Percentiles rank a stretch among this genome's conserved stretches.
Conservation (phyloP, 1,139 yeast species). For the Yamadazyma jaroonii region DNA sequence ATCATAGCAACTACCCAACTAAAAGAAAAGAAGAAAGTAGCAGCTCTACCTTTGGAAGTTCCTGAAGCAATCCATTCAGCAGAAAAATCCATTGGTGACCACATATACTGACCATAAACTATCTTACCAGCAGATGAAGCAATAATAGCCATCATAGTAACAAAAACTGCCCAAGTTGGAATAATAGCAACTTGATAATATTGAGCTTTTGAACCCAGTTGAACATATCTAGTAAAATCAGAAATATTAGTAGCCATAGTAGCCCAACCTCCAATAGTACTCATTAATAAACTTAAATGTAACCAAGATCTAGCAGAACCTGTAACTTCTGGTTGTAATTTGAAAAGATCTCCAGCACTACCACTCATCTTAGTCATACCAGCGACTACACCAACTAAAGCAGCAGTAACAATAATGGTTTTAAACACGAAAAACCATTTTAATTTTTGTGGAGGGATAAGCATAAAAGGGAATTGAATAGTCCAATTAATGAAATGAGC, state of each 20-base stretch:
- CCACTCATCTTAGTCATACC: constrained; percentile 15
- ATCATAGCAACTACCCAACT: constrained; percentile 46
- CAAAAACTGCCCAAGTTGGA: constrained; percentile 15
- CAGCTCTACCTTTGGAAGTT: constrained; percentile 31
- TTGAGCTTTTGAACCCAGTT: constrained; percentile 8
- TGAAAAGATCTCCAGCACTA: constrained; percentile 12
- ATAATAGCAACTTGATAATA: constrained; percentile 12
- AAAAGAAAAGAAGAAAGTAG: constrained; percentile 44
- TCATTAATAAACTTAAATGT: constrained; percentile 8
- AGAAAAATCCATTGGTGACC: constrained; percentile 15
- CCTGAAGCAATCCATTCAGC: constrained; percentile 11
- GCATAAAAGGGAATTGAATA: constrained; percentile 15
- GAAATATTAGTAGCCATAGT: constrained; percentile 15
- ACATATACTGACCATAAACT: constrained; percentile 14
- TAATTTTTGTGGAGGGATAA: constrained; percentile 14
- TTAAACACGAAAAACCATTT: constrained; percentile 15
- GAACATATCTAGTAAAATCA: constrained; percentile 15
- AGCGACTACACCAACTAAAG: constrained; percentile 13
- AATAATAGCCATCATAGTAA: constrained; percentile 16
- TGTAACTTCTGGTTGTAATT: constrained; percentile 7
- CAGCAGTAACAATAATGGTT: constrained; percentile 12
- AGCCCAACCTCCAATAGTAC: constrained; percentile 16
- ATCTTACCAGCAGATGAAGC: constrained; percentile 14
- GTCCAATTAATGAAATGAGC: constrained; percentile 14
- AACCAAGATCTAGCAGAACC: constrained; percentile 13